phyloP scores from a whole-genome alignment of 164 flowering plant species.

The Akebia trifoliata region DNA sequence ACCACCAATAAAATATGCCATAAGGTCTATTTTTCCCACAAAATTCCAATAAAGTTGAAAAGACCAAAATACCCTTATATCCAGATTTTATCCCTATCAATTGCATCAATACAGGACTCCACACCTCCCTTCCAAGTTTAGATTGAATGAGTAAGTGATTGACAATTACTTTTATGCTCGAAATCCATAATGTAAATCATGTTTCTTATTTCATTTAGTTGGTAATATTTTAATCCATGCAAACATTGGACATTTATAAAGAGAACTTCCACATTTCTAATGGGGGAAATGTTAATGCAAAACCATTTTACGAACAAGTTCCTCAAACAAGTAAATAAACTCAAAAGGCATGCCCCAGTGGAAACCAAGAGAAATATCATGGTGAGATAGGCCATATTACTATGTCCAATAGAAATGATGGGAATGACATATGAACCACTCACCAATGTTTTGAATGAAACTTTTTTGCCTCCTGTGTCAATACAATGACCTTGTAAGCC shows the following conservation, averaged over 20 bases:
- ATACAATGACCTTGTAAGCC: constrained; percentile 16
- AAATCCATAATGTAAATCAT: neutral
- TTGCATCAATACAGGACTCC: neutral
- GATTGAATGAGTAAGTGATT: neutral
- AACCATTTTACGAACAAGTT: neutral
- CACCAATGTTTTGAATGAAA: constrained; percentile 21
- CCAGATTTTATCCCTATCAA: neutral
- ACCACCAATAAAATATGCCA: too few relatives aligned
- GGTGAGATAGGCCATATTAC: neutral
- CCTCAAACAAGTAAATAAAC: neutral
- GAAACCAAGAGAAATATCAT: neutral
- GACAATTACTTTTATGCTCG: neutral
- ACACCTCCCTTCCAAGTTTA: neutral
- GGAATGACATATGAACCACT: constrained; percentile 11
- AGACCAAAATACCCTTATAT: neutral
- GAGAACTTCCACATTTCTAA: neutral
- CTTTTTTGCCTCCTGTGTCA: constrained; percentile 17
- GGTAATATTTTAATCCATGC: too few relatives aligned
- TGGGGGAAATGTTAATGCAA: neutral
- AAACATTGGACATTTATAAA: neutral
- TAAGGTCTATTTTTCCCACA: too few relatives aligned
- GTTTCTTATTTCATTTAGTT: too few relatives aligned
- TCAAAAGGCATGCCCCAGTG: neutral
- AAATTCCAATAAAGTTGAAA: too few relatives aligned
- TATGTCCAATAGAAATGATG: neutral